Conservation (phyloP, 257 asterid species). For the Osmanthus fragrans region DNA sequence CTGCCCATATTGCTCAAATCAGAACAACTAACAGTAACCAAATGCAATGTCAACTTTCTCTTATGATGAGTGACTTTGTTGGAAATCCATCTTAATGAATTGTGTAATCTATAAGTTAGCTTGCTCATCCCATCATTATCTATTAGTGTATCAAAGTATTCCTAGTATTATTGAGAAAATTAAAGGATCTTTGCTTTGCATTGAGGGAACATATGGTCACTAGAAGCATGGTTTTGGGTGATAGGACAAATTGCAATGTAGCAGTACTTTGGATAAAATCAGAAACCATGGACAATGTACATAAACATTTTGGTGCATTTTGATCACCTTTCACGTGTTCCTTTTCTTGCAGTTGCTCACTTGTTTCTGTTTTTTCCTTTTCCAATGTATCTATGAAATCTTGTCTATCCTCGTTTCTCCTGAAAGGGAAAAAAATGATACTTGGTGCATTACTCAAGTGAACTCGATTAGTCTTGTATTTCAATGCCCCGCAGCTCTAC, state of each 20-base stretch:
- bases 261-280: not conserved
- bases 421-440: not conserved
- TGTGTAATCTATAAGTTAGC: not conserved
- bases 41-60: no score
- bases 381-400: not conserved
- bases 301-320: not conserved
- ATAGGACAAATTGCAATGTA: not conserved
- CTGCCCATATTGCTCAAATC: no score
- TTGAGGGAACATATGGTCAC: not conserved
- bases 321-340: not conserved
- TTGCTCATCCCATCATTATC: not conserved
- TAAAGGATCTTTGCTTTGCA: not conserved
- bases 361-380: not conserved
- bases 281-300: not conserved
- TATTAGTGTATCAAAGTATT: not conserved
- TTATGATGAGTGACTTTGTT: no score
- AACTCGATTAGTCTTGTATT: slow-evolving; percentile 22
- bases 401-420: not conserved
- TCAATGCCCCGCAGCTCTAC: slow-evolving; percentile 9
- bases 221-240: not conserved
- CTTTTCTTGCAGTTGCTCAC: not conserved
- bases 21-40: no score
- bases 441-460: not conserved
- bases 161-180: not conserved
- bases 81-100: no score